phyloP scores from a whole-genome alignment of 2,329 filamentous ascomycete species.

The Colletotrichum limetticola region DNA sequence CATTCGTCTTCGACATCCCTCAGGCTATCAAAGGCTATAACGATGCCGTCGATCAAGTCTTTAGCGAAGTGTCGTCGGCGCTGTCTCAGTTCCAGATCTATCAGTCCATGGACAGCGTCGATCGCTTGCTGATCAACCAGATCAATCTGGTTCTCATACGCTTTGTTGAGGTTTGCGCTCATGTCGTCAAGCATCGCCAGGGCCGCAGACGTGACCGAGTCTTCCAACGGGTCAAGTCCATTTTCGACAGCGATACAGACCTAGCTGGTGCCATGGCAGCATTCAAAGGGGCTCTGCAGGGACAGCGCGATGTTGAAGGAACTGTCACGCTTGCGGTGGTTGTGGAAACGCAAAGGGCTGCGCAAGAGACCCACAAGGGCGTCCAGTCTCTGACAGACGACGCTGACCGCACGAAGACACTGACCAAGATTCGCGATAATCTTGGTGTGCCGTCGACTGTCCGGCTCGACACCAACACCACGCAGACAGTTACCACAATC shows the following conservation, averaged over 20 bases:
- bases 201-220: neutral
- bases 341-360: neutral
- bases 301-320: neutral
- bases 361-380: neutral
- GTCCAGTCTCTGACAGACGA: neutral
- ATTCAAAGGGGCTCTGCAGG: neutral
- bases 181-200: constrained; percentile 7
- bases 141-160: constrained; percentile 1
- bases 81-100: constrained; percentile 10
- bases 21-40: neutral
- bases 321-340: neutral
- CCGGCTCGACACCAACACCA: neutral
- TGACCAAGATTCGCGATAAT: neutral
- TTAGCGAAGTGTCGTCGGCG: neutral
- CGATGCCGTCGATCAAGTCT: neutral
- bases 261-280: neutral
- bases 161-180: constrained; percentile 7
- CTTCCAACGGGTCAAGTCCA: neutral
- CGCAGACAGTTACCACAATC: neutral
- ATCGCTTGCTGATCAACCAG: neutral
- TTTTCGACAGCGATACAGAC: neutral
- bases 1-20: neutral
- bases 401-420: neutral
- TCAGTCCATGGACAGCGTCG: neutral
- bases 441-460: neutral